Evolutionary conservation across 352 stramenopile species (phyloP).

Genomic region (Phytophthora sojae): DNA sequence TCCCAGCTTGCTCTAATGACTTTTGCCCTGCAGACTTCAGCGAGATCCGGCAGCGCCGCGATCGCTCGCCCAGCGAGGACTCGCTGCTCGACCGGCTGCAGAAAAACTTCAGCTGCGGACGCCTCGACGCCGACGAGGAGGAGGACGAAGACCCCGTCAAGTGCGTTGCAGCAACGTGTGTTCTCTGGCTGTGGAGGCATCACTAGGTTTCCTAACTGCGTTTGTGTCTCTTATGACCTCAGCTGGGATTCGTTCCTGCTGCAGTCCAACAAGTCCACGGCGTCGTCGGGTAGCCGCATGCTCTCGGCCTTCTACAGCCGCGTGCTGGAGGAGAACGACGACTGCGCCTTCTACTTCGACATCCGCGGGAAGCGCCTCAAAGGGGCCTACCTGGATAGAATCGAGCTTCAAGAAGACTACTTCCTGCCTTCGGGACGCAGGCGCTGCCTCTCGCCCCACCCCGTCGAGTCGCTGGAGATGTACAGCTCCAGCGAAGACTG

Average conservation of each 20-base stretch:
- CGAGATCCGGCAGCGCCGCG: constrained; percentile 18
- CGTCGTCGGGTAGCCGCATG: constrained; percentile 75
- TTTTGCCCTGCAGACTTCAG: constrained; percentile 14
- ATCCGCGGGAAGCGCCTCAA: constrained; percentile 57
- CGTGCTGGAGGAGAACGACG: constrained; percentile 70
- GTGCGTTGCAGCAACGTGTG: constrained; percentile 16
- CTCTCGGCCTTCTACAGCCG: constrained; percentile 86
- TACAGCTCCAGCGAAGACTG: constrained; percentile 37
- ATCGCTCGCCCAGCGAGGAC: constrained; percentile 26
- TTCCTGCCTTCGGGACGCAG: constrained; percentile 38
- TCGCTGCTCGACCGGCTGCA: constrained; percentile 66
- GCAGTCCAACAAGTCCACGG: constrained; percentile 50
- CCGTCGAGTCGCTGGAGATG: constrained; percentile 31
- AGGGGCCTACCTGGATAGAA: constrained; percentile 54
- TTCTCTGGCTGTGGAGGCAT: no score
- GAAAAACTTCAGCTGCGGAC: constrained; percentile 52
- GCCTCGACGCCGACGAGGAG: constrained; percentile 23
- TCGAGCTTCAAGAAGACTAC: constrained; percentile 72
- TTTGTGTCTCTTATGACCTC: constrained; percentile 23
- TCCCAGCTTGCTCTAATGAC: no score
- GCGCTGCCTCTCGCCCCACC: constrained; percentile 1
- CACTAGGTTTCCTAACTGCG: not conserved
- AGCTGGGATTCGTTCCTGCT: constrained; percentile 55
- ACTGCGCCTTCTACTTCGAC: constrained; percentile 74
- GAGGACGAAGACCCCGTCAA: constrained; percentile 39